Conservation (phyloP, 176 grass and related monocot species). For the Carex pumila region DNA sequence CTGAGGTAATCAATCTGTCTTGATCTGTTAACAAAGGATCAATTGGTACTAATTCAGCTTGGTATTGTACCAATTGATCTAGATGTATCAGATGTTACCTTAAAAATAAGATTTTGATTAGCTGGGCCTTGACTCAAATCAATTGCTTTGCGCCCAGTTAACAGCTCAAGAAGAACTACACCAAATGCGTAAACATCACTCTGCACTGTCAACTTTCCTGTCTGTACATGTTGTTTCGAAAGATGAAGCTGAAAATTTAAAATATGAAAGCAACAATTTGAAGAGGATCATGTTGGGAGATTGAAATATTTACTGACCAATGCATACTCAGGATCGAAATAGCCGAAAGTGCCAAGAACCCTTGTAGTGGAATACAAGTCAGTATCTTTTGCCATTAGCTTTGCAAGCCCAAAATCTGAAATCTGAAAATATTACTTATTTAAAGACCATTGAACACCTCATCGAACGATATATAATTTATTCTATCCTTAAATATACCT, state of each 20-base stretch:
- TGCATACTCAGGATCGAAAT: conserved; percentile 97
- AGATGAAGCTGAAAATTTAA: background rate
- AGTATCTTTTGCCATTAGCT: conserved; percentile 84
- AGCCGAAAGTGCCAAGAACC: conserved; percentile 93
- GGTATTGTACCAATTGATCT: background rate
- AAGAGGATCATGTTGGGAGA: background rate
- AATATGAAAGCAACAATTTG: background rate
- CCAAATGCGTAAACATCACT: conserved; percentile 99
- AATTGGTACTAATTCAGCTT: background rate
- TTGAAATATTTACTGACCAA: conserved; percentile 36
- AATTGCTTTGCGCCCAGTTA: conserved; percentile 91
- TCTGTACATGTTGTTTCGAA: conserved; percentile 30
- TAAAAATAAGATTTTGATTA: conserved; percentile 86
- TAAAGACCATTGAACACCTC: background rate
- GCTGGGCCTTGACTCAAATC: conserved; percentile 69
- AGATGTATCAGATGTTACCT: conserved; percentile 19
- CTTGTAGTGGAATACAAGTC: conserved; percentile 76
- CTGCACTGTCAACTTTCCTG: conserved; percentile 87
- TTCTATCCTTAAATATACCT: conserved; percentile 42
- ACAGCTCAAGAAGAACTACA: conserved; percentile 87
- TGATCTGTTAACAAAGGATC: background rate
- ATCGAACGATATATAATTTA: background rate
- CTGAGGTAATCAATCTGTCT: background rate
- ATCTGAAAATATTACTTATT: conserved; percentile 39
- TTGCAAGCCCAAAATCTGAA: conserved; percentile 88